Conservation (phyloP, 192 early-diverging fungal genomes). For the Lunasporangiospora selenospora region DNA sequence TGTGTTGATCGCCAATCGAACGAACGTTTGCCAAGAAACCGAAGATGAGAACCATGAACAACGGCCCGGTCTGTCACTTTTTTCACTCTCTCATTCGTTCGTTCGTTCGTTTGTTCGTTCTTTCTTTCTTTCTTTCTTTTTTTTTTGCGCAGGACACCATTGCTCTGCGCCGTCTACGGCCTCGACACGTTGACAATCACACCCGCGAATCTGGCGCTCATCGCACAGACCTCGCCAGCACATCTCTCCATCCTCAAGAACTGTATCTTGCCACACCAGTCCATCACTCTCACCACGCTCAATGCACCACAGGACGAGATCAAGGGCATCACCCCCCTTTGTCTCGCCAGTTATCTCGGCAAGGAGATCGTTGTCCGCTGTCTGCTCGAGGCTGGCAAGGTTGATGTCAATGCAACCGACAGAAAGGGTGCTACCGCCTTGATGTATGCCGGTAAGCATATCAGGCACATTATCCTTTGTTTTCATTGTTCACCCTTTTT, state of each 20-base stretch:
- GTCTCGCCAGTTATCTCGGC: constrained; percentile 70
- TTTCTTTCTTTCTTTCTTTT: not conserved
- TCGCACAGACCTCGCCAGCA: constrained; percentile 57
- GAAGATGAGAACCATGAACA: too few species aligned
- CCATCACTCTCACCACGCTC: constrained; percentile 53
- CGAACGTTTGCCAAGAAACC: too few species aligned
- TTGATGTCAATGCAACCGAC: constrained; percentile 66
- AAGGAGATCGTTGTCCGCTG: constrained; percentile 61
- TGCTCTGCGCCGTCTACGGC: constrained; percentile 71
- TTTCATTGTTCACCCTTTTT: not conserved
- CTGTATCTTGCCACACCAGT: constrained; percentile 58
- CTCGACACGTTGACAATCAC: constrained; percentile 62
- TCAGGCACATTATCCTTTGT: too few species aligned
- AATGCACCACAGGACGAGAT: constrained; percentile 67
- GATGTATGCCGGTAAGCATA: constrained; percentile 76
- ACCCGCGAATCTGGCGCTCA: constrained; percentile 56
- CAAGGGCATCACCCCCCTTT: constrained; percentile 70
- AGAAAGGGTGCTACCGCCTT: constrained; percentile 70
- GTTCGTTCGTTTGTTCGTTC: not conserved
- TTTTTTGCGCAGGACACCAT: constrained; percentile 54
- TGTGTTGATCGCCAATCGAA: too few species aligned
- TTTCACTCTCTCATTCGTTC: too few species aligned
- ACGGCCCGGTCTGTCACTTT: too few species aligned
- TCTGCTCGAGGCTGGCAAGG: constrained; percentile 65
- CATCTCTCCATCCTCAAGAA: constrained; percentile 61